Evolutionary conservation across 1,284 basidiomycete species (phyloP), one percentile per base, ranked within the genome.

Genomic region (Grifola frondosa): DNA sequence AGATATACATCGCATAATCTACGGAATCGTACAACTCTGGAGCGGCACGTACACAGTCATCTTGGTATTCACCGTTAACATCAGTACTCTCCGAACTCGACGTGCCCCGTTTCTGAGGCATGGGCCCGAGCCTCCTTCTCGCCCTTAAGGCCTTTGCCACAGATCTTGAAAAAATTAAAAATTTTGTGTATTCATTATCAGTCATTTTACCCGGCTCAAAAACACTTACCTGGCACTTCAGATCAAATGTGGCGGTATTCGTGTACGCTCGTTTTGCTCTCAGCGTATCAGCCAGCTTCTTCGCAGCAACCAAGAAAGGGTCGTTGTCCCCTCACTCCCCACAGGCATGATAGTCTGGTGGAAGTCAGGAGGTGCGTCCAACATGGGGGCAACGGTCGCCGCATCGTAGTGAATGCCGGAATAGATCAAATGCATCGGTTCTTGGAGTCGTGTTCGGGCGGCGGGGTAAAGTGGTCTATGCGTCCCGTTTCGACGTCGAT

Each of bases 361-460:
- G 75, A 93, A 97, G 45, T 89, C 89, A 9, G 74, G 62, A 0
- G 89, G 88, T 0, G 88, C 85, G 34, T 83, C 81, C 4, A 71
- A 67, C 60, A 78, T 73, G 0, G 91, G 94, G n/a, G 91, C 80
- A 25, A 94, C 67, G 0, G 87, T 85, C 10, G 87, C 80, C 8
- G 90, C 90, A 62, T 97, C 94, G 64, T 97, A 97, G 65, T 96
- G 93, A 40, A 96, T 95, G 7, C 93, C 94, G 2, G 89, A 92
- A 66, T 97, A 97, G 4, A 97, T 75, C 12, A 97, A 9, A 96
- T 67, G 37, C 78, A 84, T 17, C 72, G 65, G 49, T 67, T 67
- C 0, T 66, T 64, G 4, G 63, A 56, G 26, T 62, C 54, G 16
- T 45, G 49, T 44, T 64, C 62, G 32, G 59, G 57, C 30, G 66